Conservation (phyloP, 2,329 filamentous ascomycete genomes). For the Aspergillus unguis region DNA sequence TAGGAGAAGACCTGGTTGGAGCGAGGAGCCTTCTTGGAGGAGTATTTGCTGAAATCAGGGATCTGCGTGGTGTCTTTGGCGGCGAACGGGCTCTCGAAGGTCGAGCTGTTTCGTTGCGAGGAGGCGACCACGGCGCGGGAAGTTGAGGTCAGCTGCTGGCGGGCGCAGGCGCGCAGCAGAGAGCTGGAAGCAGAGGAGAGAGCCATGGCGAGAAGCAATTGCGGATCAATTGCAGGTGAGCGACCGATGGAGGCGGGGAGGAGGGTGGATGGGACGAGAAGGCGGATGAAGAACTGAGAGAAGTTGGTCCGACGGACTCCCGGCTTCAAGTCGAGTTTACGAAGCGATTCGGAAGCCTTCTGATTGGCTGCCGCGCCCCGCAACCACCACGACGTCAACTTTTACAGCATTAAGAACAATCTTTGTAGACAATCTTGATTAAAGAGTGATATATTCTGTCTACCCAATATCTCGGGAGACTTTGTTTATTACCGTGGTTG, state of each 20-base stretch:
- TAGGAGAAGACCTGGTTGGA: slow-evolving; percentile 89
- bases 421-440: background rate
- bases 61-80: slow-evolving; percentile 62
- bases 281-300: slow-evolving; percentile 36
- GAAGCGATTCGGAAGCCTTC: slow-evolving; percentile 39
- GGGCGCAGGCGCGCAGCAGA: slow-evolving; percentile 60
- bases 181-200: slow-evolving; percentile 66
- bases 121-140: slow-evolving; percentile 41
- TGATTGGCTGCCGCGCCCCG: slow-evolving; percentile 36
- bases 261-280: slow-evolving; percentile 17
- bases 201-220: slow-evolving; percentile 39
- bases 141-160: slow-evolving; percentile 45
- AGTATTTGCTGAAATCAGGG: slow-evolving; percentile 87
- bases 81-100: slow-evolving; percentile 57
- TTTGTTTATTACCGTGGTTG: background rate
- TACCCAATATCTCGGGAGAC: too few species aligned
- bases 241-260: slow-evolving; percentile 19
- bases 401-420: background rate
- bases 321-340: slow-evolving; percentile 35
- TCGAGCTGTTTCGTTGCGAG: slow-evolving; percentile 44
- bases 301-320: slow-evolving; percentile 32
- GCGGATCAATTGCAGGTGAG: slow-evolving; percentile 32
- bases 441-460: background rate
- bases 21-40: slow-evolving; percentile 63
- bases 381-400: background rate